phyloP scores from a whole-genome alignment of 768 basidiomycete genomes.

The Strobilomyces confusus region DNA sequence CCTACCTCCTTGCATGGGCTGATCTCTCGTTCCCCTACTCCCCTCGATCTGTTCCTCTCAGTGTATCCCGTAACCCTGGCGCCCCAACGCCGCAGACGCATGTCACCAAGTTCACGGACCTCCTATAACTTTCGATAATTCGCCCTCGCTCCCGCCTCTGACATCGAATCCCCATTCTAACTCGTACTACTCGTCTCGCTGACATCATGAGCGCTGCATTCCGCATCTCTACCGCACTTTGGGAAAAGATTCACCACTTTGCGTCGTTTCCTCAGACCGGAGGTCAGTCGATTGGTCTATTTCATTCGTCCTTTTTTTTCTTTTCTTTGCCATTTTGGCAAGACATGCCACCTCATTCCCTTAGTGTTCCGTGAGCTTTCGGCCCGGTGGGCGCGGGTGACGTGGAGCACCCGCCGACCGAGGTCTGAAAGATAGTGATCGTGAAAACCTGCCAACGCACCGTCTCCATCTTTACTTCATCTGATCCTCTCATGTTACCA shows the following conservation, averaged over 20 bases:
- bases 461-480: neutral
- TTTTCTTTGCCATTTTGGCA: too few relatives aligned
- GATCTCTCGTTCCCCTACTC: too few relatives aligned
- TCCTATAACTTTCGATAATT: constrained; percentile 11
- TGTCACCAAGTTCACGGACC: constrained; percentile 10
- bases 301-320: neutral
- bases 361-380: neutral
- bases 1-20: too few relatives aligned
- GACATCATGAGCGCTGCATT: constrained; percentile 43
- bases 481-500: neutral
- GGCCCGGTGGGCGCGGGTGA: too few relatives aligned
- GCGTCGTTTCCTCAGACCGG: constrained; percentile 92
- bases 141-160: too few relatives aligned
- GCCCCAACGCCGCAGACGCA: constrained; percentile 19
- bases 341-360: too few relatives aligned
- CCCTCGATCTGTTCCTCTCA: neutral
- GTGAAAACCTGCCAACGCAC: too few relatives aligned
- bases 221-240: constrained; percentile 71
- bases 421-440: too few relatives aligned
- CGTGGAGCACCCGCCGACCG: too few relatives aligned
- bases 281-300: constrained; percentile 42
- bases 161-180: too few relatives aligned
- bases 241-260: constrained; percentile 90
- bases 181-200: neutral
- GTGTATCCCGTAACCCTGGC: constrained; percentile 17